A percentile compares a stretch with the other conserved stretches of the same genome.
phyloP scores from a whole-genome alignment of 768 basidiomycete species.

The Naganishia kalamii region DNA sequence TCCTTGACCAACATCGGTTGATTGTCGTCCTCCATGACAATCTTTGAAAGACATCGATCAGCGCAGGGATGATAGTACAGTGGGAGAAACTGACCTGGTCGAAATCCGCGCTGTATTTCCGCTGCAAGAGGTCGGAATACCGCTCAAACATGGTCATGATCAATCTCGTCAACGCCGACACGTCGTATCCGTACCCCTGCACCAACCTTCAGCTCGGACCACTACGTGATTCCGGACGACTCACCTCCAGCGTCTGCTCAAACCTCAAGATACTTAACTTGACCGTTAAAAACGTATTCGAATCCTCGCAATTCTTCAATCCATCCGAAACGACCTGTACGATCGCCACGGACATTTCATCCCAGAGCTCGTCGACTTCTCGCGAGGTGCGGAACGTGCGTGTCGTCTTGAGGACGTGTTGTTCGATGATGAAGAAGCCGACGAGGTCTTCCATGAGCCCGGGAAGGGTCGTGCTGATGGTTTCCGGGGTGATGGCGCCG shows the following conservation, averaged over 20 bases:
- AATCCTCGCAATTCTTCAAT: conserved; percentile 66
- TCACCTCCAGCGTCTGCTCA: conserved; percentile 84
- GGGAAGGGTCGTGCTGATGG: conserved; percentile 53
- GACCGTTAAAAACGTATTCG: conserved; percentile 70
- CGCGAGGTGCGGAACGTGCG: conserved; percentile 79
- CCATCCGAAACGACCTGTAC: conserved; percentile 67
- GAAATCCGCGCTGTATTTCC: conserved; percentile 72
- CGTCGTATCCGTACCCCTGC: conserved; percentile 80
- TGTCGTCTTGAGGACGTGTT: conserved; percentile 80
- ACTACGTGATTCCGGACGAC: conserved; percentile 18
- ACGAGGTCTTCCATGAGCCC: conserved; percentile 86
- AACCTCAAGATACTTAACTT: conserved; percentile 81
- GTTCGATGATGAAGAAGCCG: conserved; percentile 96
- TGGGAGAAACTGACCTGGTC: conserved; percentile 58
- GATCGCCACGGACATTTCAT: conserved; percentile 68
- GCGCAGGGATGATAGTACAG: background rate
- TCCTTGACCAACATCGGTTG: conserved; percentile 68
- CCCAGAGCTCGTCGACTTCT: conserved; percentile 94
- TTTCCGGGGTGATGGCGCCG: conserved; percentile 42
- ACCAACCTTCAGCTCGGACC: background rate
- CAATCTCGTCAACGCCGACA: conserved; percentile 71
- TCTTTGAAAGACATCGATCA: conserved; percentile 50
- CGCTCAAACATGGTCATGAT: conserved; percentile 84
- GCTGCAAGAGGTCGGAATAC: conserved; percentile 73
- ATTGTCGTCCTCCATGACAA: conserved; percentile 78